Conservation (phyloP, 1,139 yeast genomes). For the Hyphopichia wangnamkhiaoensis region DNA sequence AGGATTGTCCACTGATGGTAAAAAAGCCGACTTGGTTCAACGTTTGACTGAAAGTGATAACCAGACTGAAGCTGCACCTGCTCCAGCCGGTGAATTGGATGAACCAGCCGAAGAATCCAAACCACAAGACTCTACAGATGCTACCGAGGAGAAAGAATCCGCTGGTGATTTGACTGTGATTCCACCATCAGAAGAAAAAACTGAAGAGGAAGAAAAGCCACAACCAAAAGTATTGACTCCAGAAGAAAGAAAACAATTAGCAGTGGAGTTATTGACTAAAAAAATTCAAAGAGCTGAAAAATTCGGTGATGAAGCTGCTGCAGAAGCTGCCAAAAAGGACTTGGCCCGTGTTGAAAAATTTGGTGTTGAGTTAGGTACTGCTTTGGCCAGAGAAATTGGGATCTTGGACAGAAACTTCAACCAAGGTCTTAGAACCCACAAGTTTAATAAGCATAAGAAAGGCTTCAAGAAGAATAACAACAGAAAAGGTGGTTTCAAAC, state of each 20-base stretch:
- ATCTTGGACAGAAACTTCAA: slow-evolving; percentile 40
- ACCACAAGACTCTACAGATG: slow-evolving; percentile 5
- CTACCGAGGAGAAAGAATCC: not conserved
- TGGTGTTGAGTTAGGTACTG: slow-evolving; percentile 72
- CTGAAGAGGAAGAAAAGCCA: slow-evolving; percentile 23
- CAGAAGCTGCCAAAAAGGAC: slow-evolving; percentile 57
- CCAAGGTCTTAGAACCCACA: slow-evolving; percentile 10
- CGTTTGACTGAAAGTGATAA: slow-evolving; percentile 52
- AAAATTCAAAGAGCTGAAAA: slow-evolving; percentile 74
- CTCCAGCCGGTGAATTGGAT: slow-evolving; percentile 16
- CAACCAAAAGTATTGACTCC: slow-evolving; percentile 50
- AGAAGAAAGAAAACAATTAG: slow-evolving; percentile 70
- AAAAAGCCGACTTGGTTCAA: slow-evolving; percentile 78
- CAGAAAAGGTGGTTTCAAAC: slow-evolving; percentile 7
- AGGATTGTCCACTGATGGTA: slow-evolving; percentile 73
- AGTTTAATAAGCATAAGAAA: slow-evolving; percentile 9
- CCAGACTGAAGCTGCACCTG: slow-evolving; percentile 7
- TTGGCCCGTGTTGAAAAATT: slow-evolving; percentile 77
- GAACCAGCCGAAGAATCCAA: slow-evolving; percentile 11
- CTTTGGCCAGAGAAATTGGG: slow-evolving; percentile 69
- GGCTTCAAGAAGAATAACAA: slow-evolving; percentile 10
- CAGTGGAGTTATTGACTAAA: slow-evolving; percentile 65
- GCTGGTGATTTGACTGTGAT: slow-evolving; percentile 14
- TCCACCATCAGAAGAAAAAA: slow-evolving; percentile 14
- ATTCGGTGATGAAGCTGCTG: slow-evolving; percentile 65